These are phyloP conservation scores for Przewalskia tangutica DNA, from an alignment of 257 asterid genomes.

Conservation along the genomic window DNA sequence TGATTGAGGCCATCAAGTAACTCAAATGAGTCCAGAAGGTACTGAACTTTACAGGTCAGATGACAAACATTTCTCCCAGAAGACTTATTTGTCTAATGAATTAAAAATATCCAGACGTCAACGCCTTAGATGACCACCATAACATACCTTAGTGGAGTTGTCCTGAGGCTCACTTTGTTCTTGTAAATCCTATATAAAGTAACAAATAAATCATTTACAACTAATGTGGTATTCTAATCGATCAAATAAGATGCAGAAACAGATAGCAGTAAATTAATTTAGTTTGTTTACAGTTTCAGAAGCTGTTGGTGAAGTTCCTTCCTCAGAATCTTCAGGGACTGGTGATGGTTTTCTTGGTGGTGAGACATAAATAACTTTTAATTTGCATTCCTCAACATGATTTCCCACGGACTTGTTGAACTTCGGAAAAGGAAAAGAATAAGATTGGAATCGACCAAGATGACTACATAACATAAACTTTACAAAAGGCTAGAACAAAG, in stretches of 20 bases:
- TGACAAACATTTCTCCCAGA: background rate
- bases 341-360: conserved; percentile 75
- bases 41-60: background rate
- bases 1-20: background rate
- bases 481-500: background rate
- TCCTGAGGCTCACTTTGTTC: background rate
- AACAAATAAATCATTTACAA: background rate
- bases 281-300: conserved; percentile 35
- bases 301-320: conserved; percentile 55
- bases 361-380: conserved; percentile 56
- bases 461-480: background rate
- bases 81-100: background rate
- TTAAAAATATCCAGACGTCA: background rate
- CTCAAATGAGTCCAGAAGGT: background rate
- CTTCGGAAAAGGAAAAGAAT: conserved; percentile 23
- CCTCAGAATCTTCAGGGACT: conserved; percentile 69
- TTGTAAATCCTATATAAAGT: conserved; percentile 1
- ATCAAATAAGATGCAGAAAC: background rate
- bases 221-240: background rate
- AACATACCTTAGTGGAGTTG: background rate
- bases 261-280: conserved; percentile 35
- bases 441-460: background rate
- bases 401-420: conserved; percentile 51
- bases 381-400: conserved; percentile 62
- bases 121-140: background rate